Conservation (phyloP, 148 eudicot genomes). For the Rhododendron vialii region DNA sequence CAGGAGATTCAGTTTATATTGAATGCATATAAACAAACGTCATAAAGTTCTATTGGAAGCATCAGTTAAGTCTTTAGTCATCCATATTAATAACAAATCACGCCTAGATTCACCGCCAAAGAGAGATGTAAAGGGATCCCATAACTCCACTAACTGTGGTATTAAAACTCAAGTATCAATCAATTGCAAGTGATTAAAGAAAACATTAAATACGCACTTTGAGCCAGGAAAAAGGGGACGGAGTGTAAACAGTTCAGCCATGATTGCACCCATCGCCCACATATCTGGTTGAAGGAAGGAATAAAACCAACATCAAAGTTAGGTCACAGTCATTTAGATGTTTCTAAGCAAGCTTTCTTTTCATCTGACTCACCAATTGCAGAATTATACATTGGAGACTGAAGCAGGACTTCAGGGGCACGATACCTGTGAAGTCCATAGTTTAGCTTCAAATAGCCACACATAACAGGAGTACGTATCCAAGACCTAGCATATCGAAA, state of each 20-base stretch:
- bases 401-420: conserved; percentile 96
- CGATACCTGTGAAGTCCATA: conserved; percentile 65
- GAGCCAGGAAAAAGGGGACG: conserved; percentile 91
- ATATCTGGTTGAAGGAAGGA: conserved; percentile 49
- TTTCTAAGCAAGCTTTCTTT: not conserved
- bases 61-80: not conserved
- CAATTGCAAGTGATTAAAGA: not conserved
- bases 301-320: not conserved
- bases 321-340: not conserved
- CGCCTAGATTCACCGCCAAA: not conserved
- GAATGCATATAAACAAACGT: not conserved
- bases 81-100: not conserved
- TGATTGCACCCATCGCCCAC: conserved; percentile 99
- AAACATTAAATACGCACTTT: conserved; percentile 42
- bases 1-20: not conserved
- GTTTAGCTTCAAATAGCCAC: not conserved
- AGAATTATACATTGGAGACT: conserved; percentile 72
- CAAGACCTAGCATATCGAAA: not conserved
- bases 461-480: not conserved
- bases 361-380: conserved; percentile 70
- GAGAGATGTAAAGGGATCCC: not conserved
- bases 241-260: conserved; percentile 81
- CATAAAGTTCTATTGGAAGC: not conserved
- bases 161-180: not conserved
- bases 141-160: not conserved